phyloP scores from a whole-genome alignment of 106 monocot genomes.

The Ottelia alismoides region DNA sequence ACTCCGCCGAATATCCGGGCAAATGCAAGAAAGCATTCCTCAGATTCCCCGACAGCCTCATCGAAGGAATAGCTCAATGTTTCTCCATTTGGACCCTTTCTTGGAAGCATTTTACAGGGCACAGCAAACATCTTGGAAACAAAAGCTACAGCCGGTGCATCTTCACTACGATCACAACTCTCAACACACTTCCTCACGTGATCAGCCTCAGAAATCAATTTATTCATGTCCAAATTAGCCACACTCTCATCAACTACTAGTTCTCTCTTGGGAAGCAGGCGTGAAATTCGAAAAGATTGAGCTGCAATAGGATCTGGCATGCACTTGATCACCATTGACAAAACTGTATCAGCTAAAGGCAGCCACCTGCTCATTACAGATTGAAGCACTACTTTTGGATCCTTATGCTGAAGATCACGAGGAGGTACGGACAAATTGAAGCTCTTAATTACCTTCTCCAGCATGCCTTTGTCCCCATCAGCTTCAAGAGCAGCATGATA shows the following conservation, averaged over 20 bases:
- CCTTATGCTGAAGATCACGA: conserved; percentile 77
- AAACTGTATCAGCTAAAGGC: conserved; percentile 63
- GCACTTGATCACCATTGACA: conserved; percentile 82
- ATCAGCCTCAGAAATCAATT: conserved; percentile 56
- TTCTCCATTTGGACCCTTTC: conserved; percentile 35
- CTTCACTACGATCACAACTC: conserved; percentile 42
- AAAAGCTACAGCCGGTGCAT: conserved; percentile 66
- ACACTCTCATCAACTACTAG: not conserved
- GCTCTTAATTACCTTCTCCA: conserved; percentile 56
- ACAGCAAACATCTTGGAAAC: conserved; percentile 98
- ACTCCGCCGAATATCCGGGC: conserved; percentile 83
- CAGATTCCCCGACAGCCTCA: conserved; percentile 38
- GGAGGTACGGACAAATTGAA: conserved; percentile 51
- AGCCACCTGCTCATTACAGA: conserved; percentile 91
- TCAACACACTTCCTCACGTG: conserved; percentile 60
- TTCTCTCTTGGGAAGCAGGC: conserved; percentile 70
- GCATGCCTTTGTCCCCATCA: conserved; percentile 42
- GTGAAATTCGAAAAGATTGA: conserved; percentile 44
- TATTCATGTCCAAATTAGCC: conserved; percentile 16
- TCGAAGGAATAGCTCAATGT: conserved; percentile 8
- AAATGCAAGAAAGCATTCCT: conserved; percentile 92
- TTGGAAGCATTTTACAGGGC: conserved; percentile 59
- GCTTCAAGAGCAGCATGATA: conserved; percentile 53
- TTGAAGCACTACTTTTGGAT: conserved; percentile 74
- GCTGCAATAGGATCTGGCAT: conserved; percentile 75